phyloP scores from a whole-genome alignment of 768 basidiomycete species.

The Scleroderma bovista region DNA sequence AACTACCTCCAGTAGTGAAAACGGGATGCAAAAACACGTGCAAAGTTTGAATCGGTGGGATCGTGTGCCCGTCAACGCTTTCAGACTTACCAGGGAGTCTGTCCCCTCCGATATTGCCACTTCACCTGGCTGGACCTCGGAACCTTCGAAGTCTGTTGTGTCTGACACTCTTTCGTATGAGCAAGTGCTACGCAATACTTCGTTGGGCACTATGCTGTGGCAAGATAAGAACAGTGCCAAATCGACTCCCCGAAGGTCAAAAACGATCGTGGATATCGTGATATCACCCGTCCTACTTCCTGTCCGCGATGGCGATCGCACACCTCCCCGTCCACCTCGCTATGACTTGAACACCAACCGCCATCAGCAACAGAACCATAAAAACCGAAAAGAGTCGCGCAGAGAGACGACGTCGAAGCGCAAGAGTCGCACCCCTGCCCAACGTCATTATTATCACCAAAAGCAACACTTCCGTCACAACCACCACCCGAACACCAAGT shows the following conservation, averaged over 20 bases:
- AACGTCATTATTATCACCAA: slow-evolving; percentile 37
- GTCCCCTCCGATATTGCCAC: slow-evolving; percentile 23
- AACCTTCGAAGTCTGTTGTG: slow-evolving; percentile 15
- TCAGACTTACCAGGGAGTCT: slow-evolving; percentile 29
- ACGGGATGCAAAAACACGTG: slow-evolving; percentile 33
- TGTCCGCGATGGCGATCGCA: slow-evolving; percentile 50
- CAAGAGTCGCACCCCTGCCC: slow-evolving; percentile 42
- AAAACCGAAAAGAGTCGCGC: slow-evolving; percentile 58
- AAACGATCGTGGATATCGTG: slow-evolving; percentile 30
- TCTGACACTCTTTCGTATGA: slow-evolving; percentile 20
- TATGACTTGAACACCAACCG: slow-evolving; percentile 34
- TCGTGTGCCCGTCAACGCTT: slow-evolving; percentile 64
- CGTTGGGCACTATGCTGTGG: slow-evolving; percentile 51
- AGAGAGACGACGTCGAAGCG: slow-evolving; percentile 62
- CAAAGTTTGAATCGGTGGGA: slow-evolving; percentile 67
- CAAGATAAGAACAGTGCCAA: slow-evolving; percentile 22
- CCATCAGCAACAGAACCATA: slow-evolving; percentile 37
- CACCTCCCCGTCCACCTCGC: slow-evolving; percentile 39
- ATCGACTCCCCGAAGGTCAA: slow-evolving; percentile 21
- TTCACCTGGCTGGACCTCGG: slow-evolving; percentile 26
- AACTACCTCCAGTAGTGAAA: slow-evolving; percentile 30
- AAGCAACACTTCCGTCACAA: slow-evolving; percentile 50
- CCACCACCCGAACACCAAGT: slow-evolving; percentile 61
- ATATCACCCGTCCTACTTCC: slow-evolving; percentile 51
- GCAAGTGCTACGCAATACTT: slow-evolving; percentile 50